These are phyloP conservation scores for Phanerodontia chrysosporium DNA, from an alignment of 768 basidiomycete species.

Conservation along the genomic window DNA sequence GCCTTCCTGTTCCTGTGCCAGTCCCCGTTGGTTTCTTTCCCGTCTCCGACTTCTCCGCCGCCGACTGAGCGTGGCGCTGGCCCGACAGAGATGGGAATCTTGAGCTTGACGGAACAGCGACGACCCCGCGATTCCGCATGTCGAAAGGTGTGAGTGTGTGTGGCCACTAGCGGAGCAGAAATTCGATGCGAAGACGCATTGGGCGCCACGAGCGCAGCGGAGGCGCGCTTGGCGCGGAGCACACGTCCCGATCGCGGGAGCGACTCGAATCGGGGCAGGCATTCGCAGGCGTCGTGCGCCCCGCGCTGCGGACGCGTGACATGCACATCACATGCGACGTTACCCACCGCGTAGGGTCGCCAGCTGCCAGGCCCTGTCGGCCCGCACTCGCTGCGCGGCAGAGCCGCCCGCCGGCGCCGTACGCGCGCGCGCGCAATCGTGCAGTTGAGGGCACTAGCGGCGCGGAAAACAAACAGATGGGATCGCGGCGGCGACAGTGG, in stretches of 20 bases:
- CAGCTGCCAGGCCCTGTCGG: not conserved
- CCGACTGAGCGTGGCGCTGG: no score
- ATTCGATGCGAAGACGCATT: not conserved
- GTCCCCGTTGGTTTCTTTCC: no score
- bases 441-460: not conserved
- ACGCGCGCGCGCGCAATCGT: not conserved
- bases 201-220: no score
- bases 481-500: not conserved
- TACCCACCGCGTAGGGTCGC: not conserved
- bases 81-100: not conserved
- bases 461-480: not conserved
- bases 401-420: no score
- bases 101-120: not conserved
- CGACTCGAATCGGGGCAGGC: not conserved
- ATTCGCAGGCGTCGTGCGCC: not conserved
- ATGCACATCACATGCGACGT: constrained; percentile 2
- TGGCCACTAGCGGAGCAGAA: constrained; percentile 1
- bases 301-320: constrained; percentile 1
- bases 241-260: not conserved
- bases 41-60: no score
- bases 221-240: not conserved
- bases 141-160: not conserved
- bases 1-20: not conserved
- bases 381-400: not conserved
- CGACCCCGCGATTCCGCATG: not conserved